phyloP scores from a whole-genome alignment of 1,284 basidiomycete species.

The Leccinum pachyderme region DNA sequence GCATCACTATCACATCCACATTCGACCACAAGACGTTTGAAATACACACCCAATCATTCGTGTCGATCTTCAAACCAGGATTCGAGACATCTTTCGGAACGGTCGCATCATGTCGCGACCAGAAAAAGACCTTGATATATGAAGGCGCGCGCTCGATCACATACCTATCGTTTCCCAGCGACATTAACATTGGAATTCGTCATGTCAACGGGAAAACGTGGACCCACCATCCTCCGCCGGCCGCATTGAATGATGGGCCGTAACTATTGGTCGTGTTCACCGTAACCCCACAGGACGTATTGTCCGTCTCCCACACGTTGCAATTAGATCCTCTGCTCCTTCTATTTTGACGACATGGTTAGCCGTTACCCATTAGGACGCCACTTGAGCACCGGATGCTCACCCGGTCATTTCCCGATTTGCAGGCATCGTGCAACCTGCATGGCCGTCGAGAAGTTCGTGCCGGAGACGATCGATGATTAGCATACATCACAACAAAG shows the following conservation, averaged over 20 bases:
- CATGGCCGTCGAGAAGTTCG: not conserved
- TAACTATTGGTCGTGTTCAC: constrained; percentile 47
- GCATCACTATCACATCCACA: not conserved
- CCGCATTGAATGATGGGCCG: constrained; percentile 59
- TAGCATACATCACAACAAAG: not conserved
- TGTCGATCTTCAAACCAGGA: constrained; percentile 19
- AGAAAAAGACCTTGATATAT: constrained; percentile 26
- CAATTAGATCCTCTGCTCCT: constrained; percentile 49
- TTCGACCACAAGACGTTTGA: not conserved
- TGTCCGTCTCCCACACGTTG: constrained; percentile 51
- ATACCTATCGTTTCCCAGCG: constrained; percentile 20
- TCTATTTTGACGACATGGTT: constrained; percentile 25
- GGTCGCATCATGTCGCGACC: constrained; percentile 13
- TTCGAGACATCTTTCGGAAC: constrained; percentile 20
- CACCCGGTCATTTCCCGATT: constrained; percentile 50
- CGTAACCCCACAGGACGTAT: constrained; percentile 66
- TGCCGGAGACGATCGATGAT: not conserved
- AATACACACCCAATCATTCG: constrained; percentile 23
- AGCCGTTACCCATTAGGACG: not conserved
- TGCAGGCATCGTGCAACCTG: constrained; percentile 63
- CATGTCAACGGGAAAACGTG: not conserved
- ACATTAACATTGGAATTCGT: not conserved
- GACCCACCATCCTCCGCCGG: constrained; percentile 57
- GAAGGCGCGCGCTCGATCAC: constrained; percentile 26
- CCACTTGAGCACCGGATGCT: constrained; percentile 5